phyloP scores from a whole-genome alignment of 2,329 filamentous ascomycete genomes.

The Tolypocladium tundrense region DNA sequence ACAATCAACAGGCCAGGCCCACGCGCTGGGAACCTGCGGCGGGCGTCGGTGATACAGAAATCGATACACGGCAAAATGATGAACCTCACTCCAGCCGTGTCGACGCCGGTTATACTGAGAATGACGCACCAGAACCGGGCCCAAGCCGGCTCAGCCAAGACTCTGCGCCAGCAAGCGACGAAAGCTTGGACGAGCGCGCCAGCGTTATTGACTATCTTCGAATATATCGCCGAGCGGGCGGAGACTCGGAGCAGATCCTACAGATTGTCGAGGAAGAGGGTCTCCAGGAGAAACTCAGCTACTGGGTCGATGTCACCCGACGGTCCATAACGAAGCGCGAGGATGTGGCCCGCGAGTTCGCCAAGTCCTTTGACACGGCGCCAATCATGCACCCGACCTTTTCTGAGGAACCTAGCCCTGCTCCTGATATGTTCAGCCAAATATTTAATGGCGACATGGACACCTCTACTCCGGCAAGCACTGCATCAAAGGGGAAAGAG shows the following conservation, averaged over 20 bases:
- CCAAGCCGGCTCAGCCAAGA: neutral
- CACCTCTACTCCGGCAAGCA: neutral
- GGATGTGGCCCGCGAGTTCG: neutral
- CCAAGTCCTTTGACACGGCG: neutral
- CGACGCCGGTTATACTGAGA: neutral
- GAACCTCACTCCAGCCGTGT: no score
- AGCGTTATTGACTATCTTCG: conserved; percentile 29
- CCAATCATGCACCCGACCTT: neutral
- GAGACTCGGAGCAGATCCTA: conserved; percentile 48
- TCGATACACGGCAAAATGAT: neutral
- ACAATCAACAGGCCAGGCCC: conserved; percentile 6
- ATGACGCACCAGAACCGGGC: neutral
- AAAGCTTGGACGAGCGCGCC: conserved; percentile 8
- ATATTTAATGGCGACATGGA: neutral
- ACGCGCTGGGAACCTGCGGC: neutral
- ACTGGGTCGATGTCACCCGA: conserved; percentile 46
- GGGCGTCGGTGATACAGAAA: neutral
- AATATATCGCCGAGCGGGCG: conserved; percentile 49
- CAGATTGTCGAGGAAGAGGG: conserved; percentile 52
- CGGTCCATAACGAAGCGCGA: conserved; percentile 16
- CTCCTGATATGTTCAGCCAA: neutral
- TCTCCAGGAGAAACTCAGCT: conserved; percentile 45
- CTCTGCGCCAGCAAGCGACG: neutral
- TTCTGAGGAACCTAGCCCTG: neutral
- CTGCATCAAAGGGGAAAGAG: conserved; percentile 15